These are phyloP conservation scores for Triglochin maritima DNA, from an alignment of 106 monocot genomes.

Conservation along the genomic window DNA sequence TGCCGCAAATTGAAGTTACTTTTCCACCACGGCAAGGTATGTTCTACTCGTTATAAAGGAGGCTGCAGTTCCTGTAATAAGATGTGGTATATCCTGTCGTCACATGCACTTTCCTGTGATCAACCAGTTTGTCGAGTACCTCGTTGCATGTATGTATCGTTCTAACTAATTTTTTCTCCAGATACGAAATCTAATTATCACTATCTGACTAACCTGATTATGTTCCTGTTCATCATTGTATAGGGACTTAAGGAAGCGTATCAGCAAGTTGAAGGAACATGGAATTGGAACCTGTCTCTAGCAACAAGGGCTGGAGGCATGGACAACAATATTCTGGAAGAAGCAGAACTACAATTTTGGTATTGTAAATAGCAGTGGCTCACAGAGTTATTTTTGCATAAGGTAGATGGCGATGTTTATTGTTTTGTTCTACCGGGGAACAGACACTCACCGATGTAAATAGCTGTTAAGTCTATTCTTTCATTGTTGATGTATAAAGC, in stretches of 20 bases:
- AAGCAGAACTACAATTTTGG: too few species aligned
- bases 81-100: conserved; percentile 13
- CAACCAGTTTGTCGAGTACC: conserved; percentile 8
- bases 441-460: too few species aligned
- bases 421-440: too few species aligned
- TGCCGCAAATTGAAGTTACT: conserved; percentile 9
- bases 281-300: too few species aligned
- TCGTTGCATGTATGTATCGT: conserved; percentile 11
- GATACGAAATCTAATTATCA: neutral
- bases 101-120: conserved; percentile 8
- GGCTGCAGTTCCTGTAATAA: conserved; percentile 12
- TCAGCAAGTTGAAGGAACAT: neutral
- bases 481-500: too few species aligned
- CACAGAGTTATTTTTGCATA: too few species aligned
- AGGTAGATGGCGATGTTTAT: too few species aligned
- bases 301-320: too few species aligned
- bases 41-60: conserved; percentile 5
- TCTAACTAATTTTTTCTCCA: neutral
- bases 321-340: too few species aligned
- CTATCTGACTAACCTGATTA: neutral
- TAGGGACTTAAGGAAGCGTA: neutral
- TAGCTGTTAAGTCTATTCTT: too few species aligned
- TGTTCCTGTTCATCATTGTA: too few species aligned
- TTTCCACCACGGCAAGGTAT: conserved; percentile 10
- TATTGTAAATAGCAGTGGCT: too few species aligned